Conservation (phyloP, 192 early-diverging fungal species). For the Coemansia sp. region DNA sequence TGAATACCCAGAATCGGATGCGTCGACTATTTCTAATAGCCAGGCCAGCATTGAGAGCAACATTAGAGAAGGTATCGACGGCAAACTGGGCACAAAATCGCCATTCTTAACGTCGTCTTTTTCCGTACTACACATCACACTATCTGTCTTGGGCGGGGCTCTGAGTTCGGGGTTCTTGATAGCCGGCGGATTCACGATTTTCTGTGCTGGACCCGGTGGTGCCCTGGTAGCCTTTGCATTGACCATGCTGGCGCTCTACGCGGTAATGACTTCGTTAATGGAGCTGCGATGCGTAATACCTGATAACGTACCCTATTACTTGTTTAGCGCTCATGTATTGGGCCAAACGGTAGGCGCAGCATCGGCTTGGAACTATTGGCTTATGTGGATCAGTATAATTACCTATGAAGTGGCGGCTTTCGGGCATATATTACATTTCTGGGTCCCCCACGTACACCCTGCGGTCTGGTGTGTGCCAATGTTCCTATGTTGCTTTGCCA, state of each 20-base stretch:
- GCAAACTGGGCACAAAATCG: background rate
- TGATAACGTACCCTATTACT: constrained; percentile 18
- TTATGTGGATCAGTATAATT: constrained; percentile 25
- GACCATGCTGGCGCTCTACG: constrained; percentile 11
- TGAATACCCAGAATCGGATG: background rate
- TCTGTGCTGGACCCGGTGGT: constrained; percentile 28
- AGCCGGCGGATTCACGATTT: constrained; percentile 22
- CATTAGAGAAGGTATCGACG: background rate
- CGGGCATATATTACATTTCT: constrained; percentile 26
- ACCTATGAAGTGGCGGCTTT: constrained; percentile 22
- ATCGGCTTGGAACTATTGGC: constrained; percentile 25
- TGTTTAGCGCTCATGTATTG: constrained; percentile 22
- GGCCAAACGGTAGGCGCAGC: constrained; percentile 24
- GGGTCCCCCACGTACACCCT: constrained; percentile 23
- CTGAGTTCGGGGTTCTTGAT: constrained; percentile 24
- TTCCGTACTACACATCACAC: background rate
- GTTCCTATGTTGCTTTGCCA: constrained; percentile 15
- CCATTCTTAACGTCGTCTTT: background rate
- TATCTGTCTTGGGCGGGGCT: constrained; percentile 11
- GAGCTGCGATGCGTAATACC: constrained; percentile 27
- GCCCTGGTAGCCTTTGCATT: constrained; percentile 20
- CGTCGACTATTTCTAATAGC: background rate
- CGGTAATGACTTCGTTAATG: constrained; percentile 31
- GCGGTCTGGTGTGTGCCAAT: constrained; percentile 24
- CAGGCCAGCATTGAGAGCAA: background rate